Evolutionary conservation across 345 rosid species (phyloP), one percentile per base, ranked within the genome.

Genomic region (Gossypium longicalyx): DNA sequence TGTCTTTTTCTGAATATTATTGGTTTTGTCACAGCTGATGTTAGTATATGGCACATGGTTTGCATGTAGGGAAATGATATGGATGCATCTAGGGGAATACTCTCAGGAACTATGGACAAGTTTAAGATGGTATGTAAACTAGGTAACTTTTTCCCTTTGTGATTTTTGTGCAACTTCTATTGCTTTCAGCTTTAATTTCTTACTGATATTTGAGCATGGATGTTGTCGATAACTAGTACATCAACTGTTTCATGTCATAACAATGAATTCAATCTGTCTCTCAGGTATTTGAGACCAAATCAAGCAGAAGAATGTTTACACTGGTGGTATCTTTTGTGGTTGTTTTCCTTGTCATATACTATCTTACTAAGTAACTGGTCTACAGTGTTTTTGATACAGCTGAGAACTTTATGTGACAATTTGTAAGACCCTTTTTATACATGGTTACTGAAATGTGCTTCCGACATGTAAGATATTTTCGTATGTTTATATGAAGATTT

Each of bases 101-200:
- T 92, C 41, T 92, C 97, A 22, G 97, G 98, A 83, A 94, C 98
- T 25, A 94, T 94, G 97, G 97, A 92, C 81, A 87, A 89, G 67
- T 89, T 94, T 79, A 94, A 94, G 87, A 94, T 79, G 92, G 97
- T 92, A 84, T 49, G 83, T 49, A 4, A 17, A 19, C 61, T 69
- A 19, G 45, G 9, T 70, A 47, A 23, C 23, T 13, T 71, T 45
- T 61, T 15, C n/a, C 62, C 48, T 43, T 66, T 75, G 25, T 17
- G 47, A 17, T 23, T 67, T 59, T 41, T 43, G 1, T 1, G 10
- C 54, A 22, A 20, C 69, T 49, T 23, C 22, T 48, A 25, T 51
- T 38, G 19, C 59, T 81, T 48, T 67, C 43, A 41, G 67, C 75
- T 58, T 25, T 41, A 25, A 12, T 15, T 44, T 43, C 48, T 60